Conservation (phyloP, 352 stramenopile genomes). For the Phytophthora kernoviae region DNA sequence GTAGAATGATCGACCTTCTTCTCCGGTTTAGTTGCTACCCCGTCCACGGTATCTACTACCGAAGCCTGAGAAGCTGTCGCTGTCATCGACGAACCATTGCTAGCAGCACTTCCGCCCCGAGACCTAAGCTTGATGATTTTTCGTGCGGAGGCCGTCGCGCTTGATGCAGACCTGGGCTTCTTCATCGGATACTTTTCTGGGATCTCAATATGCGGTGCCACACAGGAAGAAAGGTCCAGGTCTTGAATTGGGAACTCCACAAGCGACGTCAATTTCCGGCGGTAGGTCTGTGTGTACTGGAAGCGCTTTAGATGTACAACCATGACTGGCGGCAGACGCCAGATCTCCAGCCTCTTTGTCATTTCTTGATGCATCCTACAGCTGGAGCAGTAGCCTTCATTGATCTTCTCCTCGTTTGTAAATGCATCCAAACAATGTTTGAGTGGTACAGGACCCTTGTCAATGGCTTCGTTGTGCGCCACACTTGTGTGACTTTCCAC, state of each 20-base stretch:
- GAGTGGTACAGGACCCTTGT: constrained; percentile 87
- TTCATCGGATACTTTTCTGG: constrained; percentile 84
- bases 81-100: constrained; percentile 16
- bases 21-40: constrained; percentile 11
- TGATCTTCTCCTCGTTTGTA: constrained; percentile 88
- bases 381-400: constrained; percentile 95
- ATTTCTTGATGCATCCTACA: constrained; percentile 96
- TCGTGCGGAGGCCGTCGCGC: constrained; percentile 20
- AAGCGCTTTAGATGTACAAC: constrained; percentile 99
- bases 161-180: constrained; percentile 33
- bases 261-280: constrained; percentile 87
- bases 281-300: constrained; percentile 95
- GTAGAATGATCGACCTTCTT: constrained; percentile 10
- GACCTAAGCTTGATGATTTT: constrained; percentile 42
- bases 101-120: constrained; percentile 26
- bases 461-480: constrained; percentile 84
- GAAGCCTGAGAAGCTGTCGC: constrained; percentile 16
- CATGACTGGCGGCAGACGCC: constrained; percentile 96
- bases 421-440: constrained; percentile 85
- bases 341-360: constrained; percentile 99
- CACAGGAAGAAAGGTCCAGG: constrained; percentile 93
- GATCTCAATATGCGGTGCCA: constrained; percentile 83
- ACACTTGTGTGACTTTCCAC: constrained; percentile 83
- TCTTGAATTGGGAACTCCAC: constrained; percentile 96
- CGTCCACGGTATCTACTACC: constrained; percentile 10